These are phyloP conservation scores for Aspergillus chevalieri DNA, from an alignment of 2,329 filamentous ascomycete genomes.

Conservation along the genomic window DNA sequence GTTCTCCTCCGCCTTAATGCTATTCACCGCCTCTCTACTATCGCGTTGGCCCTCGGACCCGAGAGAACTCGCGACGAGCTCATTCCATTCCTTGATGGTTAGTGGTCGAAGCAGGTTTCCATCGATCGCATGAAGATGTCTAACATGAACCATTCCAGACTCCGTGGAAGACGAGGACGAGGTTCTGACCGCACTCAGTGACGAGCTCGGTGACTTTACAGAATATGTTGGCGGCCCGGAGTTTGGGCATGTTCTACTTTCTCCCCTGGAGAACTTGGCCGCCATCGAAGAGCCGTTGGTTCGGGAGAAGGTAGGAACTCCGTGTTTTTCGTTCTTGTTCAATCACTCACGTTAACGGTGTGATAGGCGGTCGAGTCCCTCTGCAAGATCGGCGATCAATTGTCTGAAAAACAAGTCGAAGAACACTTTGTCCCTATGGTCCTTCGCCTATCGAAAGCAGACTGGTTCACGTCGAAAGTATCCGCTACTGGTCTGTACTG, in stretches of 20 bases:
- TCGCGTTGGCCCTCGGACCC: constrained; percentile 88
- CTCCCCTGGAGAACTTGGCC: constrained; percentile 93
- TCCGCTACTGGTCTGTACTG: constrained; percentile 95
- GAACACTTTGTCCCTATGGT: constrained; percentile 96
- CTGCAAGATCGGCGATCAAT: constrained; percentile 95
- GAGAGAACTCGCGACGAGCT: constrained; percentile 97
- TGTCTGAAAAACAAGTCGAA: constrained; percentile 89
- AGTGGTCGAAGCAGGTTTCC: constrained; percentile 35
- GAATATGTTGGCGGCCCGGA: constrained; percentile 95
- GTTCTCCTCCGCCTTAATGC: constrained; percentile 96
- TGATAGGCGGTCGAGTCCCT: constrained; percentile 89
- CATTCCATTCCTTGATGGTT: constrained; percentile 98
- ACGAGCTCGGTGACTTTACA: constrained; percentile 93
- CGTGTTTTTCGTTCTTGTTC: constrained; percentile 3
- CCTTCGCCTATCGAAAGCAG: constrained; percentile 92
- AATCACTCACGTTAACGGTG: constrained; percentile 2
- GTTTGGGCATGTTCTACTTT: constrained; percentile 91
- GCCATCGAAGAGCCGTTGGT: constrained; percentile 98
- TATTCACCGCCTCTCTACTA: constrained; percentile 95
- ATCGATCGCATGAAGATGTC: constrained; percentile 11
- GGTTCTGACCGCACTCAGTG: constrained; percentile 91
- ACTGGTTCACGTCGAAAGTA: constrained; percentile 99
- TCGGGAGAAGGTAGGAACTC: constrained; percentile 74
- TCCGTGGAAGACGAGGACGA: constrained; percentile 99
- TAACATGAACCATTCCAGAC: constrained; percentile 54